Evolutionary conservation across 805 yeast species (phyloP).

Genomic region (Yarrowia porcina): DNA sequence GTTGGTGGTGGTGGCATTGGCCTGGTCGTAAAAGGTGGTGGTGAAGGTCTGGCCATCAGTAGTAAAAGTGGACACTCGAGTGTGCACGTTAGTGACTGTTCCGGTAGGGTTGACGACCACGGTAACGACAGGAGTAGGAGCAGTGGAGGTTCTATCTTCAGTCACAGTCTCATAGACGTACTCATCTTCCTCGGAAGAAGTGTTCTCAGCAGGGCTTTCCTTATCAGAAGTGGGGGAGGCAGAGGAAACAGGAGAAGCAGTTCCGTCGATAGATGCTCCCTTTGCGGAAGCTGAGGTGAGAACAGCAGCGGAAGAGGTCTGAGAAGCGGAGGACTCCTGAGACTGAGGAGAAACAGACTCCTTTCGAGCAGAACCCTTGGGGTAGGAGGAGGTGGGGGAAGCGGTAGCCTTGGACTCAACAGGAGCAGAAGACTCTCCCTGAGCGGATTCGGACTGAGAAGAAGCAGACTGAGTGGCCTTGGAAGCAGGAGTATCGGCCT

Average conservation of each 20-base stretch:
- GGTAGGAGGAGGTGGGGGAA: too few relatives aligned
- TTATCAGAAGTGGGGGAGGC: too few relatives aligned
- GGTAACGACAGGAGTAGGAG: conserved; percentile 27
- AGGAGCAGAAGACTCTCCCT: too few relatives aligned
- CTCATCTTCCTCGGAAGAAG: background rate
- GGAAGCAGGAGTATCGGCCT: too few relatives aligned
- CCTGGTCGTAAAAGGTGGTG: conserved; percentile 12
- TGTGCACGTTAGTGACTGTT: conserved; percentile 24
- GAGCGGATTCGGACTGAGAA: too few relatives aligned
- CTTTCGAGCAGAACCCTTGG: background rate
- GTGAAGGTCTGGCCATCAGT: conserved; percentile 26
- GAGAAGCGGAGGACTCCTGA: background rate
- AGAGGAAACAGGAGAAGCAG: background rate
- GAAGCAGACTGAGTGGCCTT: too few relatives aligned
- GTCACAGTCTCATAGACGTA: conserved; percentile 15
- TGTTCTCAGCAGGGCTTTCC: background rate
- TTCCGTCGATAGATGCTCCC: background rate
- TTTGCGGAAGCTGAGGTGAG: background rate
- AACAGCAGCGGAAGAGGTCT: background rate
- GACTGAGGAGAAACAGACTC: conserved; percentile 5
- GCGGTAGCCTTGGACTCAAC: too few relatives aligned
- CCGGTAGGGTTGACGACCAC: conserved; percentile 26
- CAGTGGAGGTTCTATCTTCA: conserved; percentile 3
- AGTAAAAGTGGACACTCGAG: conserved; percentile 26
- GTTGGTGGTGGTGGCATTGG: conserved; percentile 3